phyloP scores from a whole-genome alignment of 495 filamentous ascomycete genomes.

The Aspergillus cristatus region DNA sequence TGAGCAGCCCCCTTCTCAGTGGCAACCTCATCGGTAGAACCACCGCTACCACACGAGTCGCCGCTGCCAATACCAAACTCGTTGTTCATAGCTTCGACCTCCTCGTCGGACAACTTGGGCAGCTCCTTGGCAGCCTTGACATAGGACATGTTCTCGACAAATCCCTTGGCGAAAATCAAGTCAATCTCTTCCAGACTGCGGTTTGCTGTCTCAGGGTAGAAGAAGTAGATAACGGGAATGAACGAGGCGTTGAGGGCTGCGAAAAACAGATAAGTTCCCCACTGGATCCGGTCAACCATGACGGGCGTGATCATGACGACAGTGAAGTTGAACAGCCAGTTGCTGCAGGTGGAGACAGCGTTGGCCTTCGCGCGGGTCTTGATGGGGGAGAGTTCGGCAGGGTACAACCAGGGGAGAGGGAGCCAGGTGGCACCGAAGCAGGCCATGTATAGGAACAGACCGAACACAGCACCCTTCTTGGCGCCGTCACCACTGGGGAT shows the following conservation, averaged over 20 bases:
- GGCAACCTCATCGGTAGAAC: slow-evolving; percentile 1
- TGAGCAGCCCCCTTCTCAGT: slow-evolving; percentile 9
- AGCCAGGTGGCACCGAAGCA: slow-evolving; percentile 70
- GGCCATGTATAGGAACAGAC: slow-evolving; percentile 72
- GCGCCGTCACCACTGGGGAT: slow-evolving; percentile 45
- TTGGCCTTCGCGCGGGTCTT: slow-evolving; percentile 68
- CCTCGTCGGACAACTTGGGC: slow-evolving; percentile 52
- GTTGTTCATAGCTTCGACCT: slow-evolving; percentile 54
- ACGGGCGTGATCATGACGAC: slow-evolving; percentile 77
- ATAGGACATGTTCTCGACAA: slow-evolving; percentile 64
- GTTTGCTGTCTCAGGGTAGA: slow-evolving; percentile 64
- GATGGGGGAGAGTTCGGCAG: slow-evolving; percentile 66
- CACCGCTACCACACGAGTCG: slow-evolving; percentile 19
- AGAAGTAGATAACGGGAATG: slow-evolving; percentile 66
- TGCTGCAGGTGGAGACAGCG: slow-evolving; percentile 63
- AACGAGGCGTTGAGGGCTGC: slow-evolving; percentile 60
- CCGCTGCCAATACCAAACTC: slow-evolving; percentile 48
- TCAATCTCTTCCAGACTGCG: slow-evolving; percentile 75
- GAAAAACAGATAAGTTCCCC: slow-evolving; percentile 77
- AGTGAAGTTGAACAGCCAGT: slow-evolving; percentile 77
- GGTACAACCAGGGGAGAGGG: slow-evolving; percentile 46
- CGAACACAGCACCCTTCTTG: slow-evolving; percentile 64
- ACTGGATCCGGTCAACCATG: slow-evolving; percentile 57
- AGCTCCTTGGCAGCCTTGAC: slow-evolving; percentile 62
- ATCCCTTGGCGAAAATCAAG: slow-evolving; percentile 72